A percentile compares a stretch with the other conserved stretches of the same genome.
These are phyloP conservation scores for Hyphopichia pseudoburtonii DNA, from an alignment of 1,139 yeast species.

Conservation along the genomic window DNA sequence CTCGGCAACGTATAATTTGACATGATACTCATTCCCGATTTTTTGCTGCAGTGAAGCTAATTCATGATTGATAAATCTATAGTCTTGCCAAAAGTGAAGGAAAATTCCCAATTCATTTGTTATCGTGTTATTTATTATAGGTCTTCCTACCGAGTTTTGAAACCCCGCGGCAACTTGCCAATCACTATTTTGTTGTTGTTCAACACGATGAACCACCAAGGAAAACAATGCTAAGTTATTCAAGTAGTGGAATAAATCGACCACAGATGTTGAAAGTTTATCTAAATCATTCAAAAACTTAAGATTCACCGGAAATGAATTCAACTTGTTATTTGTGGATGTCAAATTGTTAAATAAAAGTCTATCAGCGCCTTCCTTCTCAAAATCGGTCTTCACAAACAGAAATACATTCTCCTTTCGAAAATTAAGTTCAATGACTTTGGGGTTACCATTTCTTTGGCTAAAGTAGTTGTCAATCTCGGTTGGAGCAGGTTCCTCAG, in stretches of 20 bases:
- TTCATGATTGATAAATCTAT: slow-evolving; percentile 28
- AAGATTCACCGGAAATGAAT: slow-evolving; percentile 36
- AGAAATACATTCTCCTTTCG: neutral
- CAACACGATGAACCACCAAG: slow-evolving; percentile 22
- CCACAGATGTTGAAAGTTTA: slow-evolving; percentile 28
- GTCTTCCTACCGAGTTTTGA: slow-evolving; percentile 26
- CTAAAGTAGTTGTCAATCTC: neutral
- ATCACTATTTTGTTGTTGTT: slow-evolving; percentile 11
- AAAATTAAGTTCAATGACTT: slow-evolving; percentile 13
- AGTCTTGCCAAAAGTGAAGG: slow-evolving; percentile 39
- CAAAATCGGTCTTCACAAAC: slow-evolving; percentile 8
- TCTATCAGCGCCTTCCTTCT: slow-evolving; percentile 22
- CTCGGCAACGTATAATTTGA: slow-evolving; percentile 4
- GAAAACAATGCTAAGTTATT: slow-evolving; percentile 34
- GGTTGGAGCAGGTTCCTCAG: neutral
- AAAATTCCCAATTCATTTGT: slow-evolving; percentile 32
- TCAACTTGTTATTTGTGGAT: slow-evolving; percentile 16
- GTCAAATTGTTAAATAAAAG: slow-evolving; percentile 30
- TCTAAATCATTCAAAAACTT: slow-evolving; percentile 40
- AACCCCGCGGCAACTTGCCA: slow-evolving; percentile 26
- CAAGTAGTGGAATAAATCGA: slow-evolving; percentile 32
- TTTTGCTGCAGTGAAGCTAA: slow-evolving; percentile 2
- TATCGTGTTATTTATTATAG: slow-evolving; percentile 24
- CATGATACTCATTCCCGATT: slow-evolving; percentile 2
- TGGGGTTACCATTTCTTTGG: slow-evolving; percentile 4